A percentile compares a stretch with the other conserved stretches of the same genome.
Evolutionary conservation across 2,329 filamentous ascomycete genomes (phyloP).

Genomic region (Macrophomina pseudophaseolina): DNA sequence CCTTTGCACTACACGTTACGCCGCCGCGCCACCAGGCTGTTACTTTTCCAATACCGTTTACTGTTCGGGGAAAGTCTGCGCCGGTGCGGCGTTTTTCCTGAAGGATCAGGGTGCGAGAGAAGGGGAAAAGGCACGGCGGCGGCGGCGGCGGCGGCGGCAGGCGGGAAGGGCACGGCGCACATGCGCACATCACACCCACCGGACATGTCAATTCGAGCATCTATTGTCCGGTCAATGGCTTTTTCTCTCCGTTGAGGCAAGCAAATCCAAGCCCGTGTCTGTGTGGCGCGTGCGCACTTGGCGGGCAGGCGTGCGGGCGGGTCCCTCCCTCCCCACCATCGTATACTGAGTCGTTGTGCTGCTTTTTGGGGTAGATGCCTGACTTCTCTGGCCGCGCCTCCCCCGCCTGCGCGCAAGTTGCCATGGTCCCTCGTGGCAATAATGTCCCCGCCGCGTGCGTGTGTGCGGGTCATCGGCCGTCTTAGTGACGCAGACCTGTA

Average conservation of each 20-base stretch:
- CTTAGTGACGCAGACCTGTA: too few relatives aligned
- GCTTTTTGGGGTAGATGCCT: not conserved
- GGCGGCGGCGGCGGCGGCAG: too few relatives aligned
- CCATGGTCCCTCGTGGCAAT: not conserved
- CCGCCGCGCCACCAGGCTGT: conserved; percentile 5
- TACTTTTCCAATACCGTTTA: not conserved
- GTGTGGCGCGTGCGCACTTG: not conserved
- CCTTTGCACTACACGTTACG: not conserved
- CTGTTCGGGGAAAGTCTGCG: not conserved
- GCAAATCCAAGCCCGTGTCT: not conserved
- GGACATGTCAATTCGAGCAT: not conserved
- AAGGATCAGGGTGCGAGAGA: not conserved
- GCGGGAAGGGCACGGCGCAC: not conserved
- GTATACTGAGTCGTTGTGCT: not conserved
- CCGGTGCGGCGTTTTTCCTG: not conserved
- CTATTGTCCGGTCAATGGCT: not conserved
- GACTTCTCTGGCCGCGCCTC: not conserved
- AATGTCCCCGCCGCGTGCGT: not conserved
- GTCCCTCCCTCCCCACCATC: not conserved
- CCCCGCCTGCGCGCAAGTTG: not conserved
- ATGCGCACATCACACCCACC: not conserved
- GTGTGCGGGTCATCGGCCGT: not conserved
- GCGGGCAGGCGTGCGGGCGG: not conserved
- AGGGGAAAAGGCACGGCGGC: not conserved
- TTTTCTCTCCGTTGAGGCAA: not conserved